A percentile compares a stretch with the other conserved stretches of the same genome.
phyloP scores from a whole-genome alignment of 1,284 basidiomycete genomes.

The Volvariella volvacea region DNA sequence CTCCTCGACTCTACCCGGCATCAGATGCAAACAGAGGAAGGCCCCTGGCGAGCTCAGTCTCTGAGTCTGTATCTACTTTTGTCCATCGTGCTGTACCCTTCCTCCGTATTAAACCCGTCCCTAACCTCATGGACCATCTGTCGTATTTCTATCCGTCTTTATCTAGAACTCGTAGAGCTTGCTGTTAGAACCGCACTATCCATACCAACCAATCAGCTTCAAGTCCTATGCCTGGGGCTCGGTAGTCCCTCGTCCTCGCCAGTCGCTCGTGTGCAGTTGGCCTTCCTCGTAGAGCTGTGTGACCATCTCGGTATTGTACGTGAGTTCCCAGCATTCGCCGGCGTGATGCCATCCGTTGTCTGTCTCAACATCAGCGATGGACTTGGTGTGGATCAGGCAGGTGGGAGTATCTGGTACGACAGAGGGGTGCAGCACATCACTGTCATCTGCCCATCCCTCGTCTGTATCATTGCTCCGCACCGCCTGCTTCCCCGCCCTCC shows the following conservation, averaged over 20 bases:
- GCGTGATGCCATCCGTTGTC: slow-evolving; percentile 3
- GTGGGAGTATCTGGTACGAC: no score
- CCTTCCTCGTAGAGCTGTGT: slow-evolving; percentile 52
- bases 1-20: slow-evolving; percentile 23
- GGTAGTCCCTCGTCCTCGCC: slow-evolving; percentile 58
- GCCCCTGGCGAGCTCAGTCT: slow-evolving; percentile 38
- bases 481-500: slow-evolving; percentile 3
- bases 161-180: slow-evolving; percentile 15
- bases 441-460: not conserved
- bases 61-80: slow-evolving; percentile 25
- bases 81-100: slow-evolving; percentile 7
- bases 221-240: slow-evolving; percentile 57
- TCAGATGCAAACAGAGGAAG: slow-evolving; percentile 30
- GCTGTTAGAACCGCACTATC: slow-evolving; percentile 2
- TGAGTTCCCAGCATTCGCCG: slow-evolving; percentile 16
- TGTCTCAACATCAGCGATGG: slow-evolving; percentile 7
- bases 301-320: slow-evolving; percentile 50
- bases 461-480: not conserved
- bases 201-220: slow-evolving; percentile 10
- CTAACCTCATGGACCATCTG: not conserved
- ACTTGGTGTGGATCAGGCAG: no score
- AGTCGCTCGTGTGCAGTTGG: slow-evolving; percentile 61
- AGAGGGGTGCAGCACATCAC: no score
- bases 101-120: not conserved
- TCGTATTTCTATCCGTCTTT: not conserved